Percentiles rank a stretch among this genome's conserved stretches.
These are phyloP conservation scores for Podospora fimiseda DNA, from an alignment of 495 filamentous ascomycete species.

Conservation along the genomic window DNA sequence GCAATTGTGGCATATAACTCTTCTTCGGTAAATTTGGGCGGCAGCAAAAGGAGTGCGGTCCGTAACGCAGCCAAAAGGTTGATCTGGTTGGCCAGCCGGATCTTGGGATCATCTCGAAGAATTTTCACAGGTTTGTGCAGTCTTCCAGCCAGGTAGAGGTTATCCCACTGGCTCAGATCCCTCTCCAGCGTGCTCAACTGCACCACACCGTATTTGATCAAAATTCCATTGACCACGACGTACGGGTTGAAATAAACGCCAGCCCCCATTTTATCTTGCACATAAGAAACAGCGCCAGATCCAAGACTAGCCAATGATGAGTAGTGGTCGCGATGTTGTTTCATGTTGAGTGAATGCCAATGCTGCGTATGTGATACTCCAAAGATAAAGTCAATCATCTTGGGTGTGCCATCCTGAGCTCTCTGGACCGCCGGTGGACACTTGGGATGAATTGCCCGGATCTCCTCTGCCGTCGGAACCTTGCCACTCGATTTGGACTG, in stretches of 20 bases:
- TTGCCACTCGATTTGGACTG: constrained; percentile 52
- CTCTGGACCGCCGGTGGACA: constrained; percentile 69
- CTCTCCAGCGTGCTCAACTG: constrained; percentile 80
- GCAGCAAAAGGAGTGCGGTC: constrained; percentile 80
- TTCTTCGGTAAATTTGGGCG: constrained; percentile 75
- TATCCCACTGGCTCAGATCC: constrained; percentile 85
- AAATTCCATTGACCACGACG: constrained; percentile 86
- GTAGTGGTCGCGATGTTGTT: constrained; percentile 87
- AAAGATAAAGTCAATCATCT: constrained; percentile 99
- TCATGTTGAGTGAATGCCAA: constrained; percentile 89
- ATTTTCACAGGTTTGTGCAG: constrained; percentile 98
- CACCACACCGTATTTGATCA: constrained; percentile 97
- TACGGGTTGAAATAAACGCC: constrained; percentile 98
- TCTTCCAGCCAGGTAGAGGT: constrained; percentile 86
- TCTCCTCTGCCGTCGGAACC: constrained; percentile 43
- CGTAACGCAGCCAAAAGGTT: constrained; percentile 89
- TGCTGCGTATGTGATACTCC: constrained; percentile 93
- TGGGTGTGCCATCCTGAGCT: constrained; percentile 76
- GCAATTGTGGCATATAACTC: constrained; percentile 85
- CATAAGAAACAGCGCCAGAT: constrained; percentile 69
- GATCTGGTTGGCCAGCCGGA: constrained; percentile 89
- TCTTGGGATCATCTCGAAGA: constrained; percentile 81
- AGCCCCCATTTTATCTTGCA: constrained; percentile 85
- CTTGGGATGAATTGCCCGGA: constrained; percentile 63
- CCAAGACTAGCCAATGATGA: constrained; percentile 78